A percentile compares a stretch with the other conserved stretches of the same genome.
phyloP scores from a whole-genome alignment of 2,329 filamentous ascomycete genomes.

The Nothophoma quercina region DNA sequence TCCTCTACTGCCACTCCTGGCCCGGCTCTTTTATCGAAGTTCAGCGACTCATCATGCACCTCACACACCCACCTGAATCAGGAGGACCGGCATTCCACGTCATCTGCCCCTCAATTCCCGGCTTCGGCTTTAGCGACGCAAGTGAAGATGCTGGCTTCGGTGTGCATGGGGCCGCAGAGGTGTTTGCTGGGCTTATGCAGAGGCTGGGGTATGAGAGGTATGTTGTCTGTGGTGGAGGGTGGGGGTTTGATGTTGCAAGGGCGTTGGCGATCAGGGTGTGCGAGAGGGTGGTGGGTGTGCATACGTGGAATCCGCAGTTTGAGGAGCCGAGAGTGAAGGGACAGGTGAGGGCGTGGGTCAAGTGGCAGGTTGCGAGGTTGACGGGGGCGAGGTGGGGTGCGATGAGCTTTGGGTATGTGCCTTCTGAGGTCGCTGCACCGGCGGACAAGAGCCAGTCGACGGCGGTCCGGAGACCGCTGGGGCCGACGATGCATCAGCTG shows the following conservation, averaged over 20 bases:
- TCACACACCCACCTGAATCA: slow-evolving; percentile 60
- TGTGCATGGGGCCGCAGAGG: slow-evolving; percentile 61
- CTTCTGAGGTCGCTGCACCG: slow-evolving; percentile 51
- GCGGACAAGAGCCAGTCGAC: background rate
- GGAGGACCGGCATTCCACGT: slow-evolving; percentile 65
- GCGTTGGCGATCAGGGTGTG: slow-evolving; percentile 58
- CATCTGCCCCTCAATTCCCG: slow-evolving; percentile 71
- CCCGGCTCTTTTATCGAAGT: slow-evolving; percentile 70
- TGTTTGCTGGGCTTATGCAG: slow-evolving; percentile 67
- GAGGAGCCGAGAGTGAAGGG: slow-evolving; percentile 56
- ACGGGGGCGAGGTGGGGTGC: slow-evolving; percentile 51
- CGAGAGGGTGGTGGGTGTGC: slow-evolving; percentile 64
- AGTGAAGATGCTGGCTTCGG: slow-evolving; percentile 60
- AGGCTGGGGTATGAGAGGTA: slow-evolving; percentile 67
- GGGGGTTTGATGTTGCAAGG: slow-evolving; percentile 54
- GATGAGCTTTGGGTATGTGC: slow-evolving; percentile 64
- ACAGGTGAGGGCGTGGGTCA: slow-evolving; percentile 60
- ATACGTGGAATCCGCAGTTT: slow-evolving; percentile 67
- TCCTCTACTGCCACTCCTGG: slow-evolving; percentile 71
- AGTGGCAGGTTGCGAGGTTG: slow-evolving; percentile 62
- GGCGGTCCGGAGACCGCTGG: slow-evolving; percentile 6
- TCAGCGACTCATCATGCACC: slow-evolving; percentile 61
- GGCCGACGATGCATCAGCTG: slow-evolving; percentile 31
- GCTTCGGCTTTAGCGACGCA: slow-evolving; percentile 72
- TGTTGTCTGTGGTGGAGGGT: slow-evolving; percentile 63